A percentile compares a stretch with the other conserved stretches of the same genome.
Conservation (phyloP, 495 filamentous ascomycete species). For the Hyaloscypha finlandica region DNA sequence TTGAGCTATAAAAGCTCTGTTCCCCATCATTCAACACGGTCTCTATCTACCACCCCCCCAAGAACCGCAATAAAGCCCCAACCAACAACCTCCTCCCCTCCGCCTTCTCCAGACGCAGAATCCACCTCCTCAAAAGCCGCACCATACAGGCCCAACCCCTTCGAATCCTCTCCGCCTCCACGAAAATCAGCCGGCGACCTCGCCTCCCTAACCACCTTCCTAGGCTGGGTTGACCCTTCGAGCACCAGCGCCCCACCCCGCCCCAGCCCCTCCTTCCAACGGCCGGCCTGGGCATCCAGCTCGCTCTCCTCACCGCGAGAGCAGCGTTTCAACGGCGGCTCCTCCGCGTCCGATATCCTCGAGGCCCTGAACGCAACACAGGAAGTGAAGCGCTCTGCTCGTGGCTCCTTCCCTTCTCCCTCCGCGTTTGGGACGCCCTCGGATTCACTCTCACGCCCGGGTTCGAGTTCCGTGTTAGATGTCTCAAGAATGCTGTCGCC, state of each 20-base stretch:
- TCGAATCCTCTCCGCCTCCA: background rate
- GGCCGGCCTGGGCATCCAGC: background rate
- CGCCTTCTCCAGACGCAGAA: background rate
- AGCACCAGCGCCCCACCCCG: background rate
- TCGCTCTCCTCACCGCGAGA: background rate
- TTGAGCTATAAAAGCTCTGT: constrained; percentile 3
- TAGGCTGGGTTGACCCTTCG: constrained; percentile 4
- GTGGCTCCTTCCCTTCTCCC: too few species aligned
- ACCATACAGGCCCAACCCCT: background rate
- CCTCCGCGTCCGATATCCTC: constrained; percentile 14
- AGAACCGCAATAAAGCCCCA: background rate
- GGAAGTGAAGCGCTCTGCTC: background rate
- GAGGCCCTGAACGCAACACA: constrained; percentile 4
- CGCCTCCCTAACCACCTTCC: background rate
- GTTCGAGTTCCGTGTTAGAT: background rate
- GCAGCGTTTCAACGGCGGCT: constrained; percentile 3
- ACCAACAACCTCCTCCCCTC: background rate
- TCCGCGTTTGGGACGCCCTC: too few species aligned
- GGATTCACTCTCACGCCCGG: too few species aligned
- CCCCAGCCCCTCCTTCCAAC: background rate
- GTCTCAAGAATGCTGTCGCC: background rate
- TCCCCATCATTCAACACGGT: constrained; percentile 23
- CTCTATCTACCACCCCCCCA: constrained; percentile 29
- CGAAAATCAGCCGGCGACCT: background rate
- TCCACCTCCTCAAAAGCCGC: background rate